These are phyloP conservation scores for Rhynchosporium secalis DNA, from an alignment of 2,329 filamentous ascomycete species.

Conservation along the genomic window DNA sequence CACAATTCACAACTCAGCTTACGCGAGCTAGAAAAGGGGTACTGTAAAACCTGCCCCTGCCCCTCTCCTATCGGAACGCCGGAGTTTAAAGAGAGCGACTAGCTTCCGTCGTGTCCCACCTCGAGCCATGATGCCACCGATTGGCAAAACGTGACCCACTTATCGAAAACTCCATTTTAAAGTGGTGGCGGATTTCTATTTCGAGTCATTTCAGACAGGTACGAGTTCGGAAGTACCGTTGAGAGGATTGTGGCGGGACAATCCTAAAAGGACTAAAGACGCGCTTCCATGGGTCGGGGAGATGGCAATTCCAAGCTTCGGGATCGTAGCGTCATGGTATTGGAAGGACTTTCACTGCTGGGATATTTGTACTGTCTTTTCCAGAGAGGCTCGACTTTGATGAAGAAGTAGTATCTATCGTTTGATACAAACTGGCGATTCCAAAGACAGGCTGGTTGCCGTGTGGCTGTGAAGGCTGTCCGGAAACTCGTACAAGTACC, in stretches of 20 bases:
- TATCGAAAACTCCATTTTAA: background rate
- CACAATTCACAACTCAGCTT: too few relatives aligned
- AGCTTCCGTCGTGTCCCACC: background rate
- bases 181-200: slow-evolving; percentile 19
- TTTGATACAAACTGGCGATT: too few relatives aligned
- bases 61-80: background rate
- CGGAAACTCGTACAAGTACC: too few relatives aligned
- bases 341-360: background rate
- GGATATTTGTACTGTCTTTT: too few relatives aligned
- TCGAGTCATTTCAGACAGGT: slow-evolving; percentile 19
- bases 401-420: too few relatives aligned
- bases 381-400: too few relatives aligned
- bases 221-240: background rate
- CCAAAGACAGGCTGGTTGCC: too few relatives aligned
- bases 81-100: background rate
- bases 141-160: slow-evolving; percentile 5
- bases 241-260: background rate
- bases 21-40: background rate
- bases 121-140: background rate
- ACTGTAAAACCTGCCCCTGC: background rate
- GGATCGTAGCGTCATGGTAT: background rate
- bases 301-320: background rate
- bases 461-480: too few relatives aligned
- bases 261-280: background rate
- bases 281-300: background rate